phyloP scores from a whole-genome alignment of 2,329 filamentous ascomycete genomes.

The Xylariaceae sp. region DNA sequence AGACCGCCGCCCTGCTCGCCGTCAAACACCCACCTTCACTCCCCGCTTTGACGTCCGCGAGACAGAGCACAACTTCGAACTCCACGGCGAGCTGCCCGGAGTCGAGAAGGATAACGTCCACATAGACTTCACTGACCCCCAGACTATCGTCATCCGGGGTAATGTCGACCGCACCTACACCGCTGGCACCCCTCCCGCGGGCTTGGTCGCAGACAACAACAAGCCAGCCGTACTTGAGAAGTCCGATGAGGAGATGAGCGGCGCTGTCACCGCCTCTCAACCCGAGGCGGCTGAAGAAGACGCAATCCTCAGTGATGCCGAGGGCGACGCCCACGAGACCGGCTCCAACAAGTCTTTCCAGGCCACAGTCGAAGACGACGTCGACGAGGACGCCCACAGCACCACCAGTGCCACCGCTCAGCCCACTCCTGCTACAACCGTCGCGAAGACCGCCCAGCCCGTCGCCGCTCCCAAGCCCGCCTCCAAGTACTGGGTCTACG shows the following conservation, averaged over 20 bases:
- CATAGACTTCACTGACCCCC: conserved; percentile 74
- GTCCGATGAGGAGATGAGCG: conserved; percentile 26
- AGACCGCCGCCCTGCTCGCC: conserved; percentile 11
- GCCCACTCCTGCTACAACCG: conserved; percentile 25
- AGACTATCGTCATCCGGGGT: conserved; percentile 69
- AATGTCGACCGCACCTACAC: conserved; percentile 62
- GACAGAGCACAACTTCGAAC: conserved; percentile 63
- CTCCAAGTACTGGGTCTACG: conserved; percentile 66
- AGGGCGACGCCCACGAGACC: conserved; percentile 13
- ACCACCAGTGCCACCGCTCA: conserved; percentile 17
- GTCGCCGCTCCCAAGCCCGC: conserved; percentile 25
- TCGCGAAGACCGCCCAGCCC: conserved; percentile 34
- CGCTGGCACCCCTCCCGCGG: conserved; percentile 48
- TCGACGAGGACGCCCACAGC: conserved; percentile 26
- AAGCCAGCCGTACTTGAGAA: neutral
- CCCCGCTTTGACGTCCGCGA: conserved; percentile 79
- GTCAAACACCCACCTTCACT: conserved; percentile 48
- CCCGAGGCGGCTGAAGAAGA: conserved; percentile 21
- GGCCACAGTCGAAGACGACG: conserved; percentile 64
- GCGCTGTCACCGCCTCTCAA: conserved; percentile 43
- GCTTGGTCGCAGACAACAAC: conserved; percentile 45
- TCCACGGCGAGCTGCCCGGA: conserved; percentile 76
- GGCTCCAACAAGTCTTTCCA: conserved; percentile 43
- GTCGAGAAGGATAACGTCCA: conserved; percentile 68
- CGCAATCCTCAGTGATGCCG: conserved; percentile 7